phyloP scores from a whole-genome alignment of 1,284 basidiomycete genomes.

The Heliocybe sulcata region DNA sequence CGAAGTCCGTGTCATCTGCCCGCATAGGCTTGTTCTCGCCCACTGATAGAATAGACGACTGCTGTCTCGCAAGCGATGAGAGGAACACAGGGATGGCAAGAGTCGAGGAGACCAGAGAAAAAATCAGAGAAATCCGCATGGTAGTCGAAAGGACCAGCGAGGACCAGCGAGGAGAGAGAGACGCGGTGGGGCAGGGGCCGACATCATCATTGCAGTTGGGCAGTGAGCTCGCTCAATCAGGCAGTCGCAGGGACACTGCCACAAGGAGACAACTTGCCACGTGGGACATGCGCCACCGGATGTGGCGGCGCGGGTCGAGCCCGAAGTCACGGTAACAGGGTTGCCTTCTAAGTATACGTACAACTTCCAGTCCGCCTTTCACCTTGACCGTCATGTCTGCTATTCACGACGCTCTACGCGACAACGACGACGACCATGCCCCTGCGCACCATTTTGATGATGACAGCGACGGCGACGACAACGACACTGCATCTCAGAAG shows the following conservation, averaged over 20 bases:
- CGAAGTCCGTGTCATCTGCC: background rate
- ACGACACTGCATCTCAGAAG: slow-evolving; percentile 73
- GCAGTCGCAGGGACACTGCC: background rate
- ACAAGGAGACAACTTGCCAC: background rate
- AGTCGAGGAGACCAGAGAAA: background rate
- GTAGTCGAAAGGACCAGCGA: background rate
- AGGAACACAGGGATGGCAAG: background rate
- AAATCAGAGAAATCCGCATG: background rate
- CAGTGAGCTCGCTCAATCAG: background rate
- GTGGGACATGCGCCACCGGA: background rate
- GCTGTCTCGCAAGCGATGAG: background rate
- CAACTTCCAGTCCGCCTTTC: no score
- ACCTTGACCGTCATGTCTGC: no score
- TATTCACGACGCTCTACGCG: background rate
- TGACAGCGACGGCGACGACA: slow-evolving; percentile 30
- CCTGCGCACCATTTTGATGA: slow-evolving; percentile 13
- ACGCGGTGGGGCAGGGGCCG: background rate
- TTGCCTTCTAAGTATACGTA: background rate
- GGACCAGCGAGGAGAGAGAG: background rate
- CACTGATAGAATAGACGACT: background rate
- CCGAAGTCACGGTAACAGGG: background rate
- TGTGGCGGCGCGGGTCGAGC: background rate
- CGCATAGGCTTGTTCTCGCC: background rate
- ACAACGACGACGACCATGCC: slow-evolving; percentile 4
- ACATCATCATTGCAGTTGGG: background rate